Evolutionary conservation across 1,284 basidiomycete genomes (phyloP).

Genomic region (Ustanciosporium gigantosporum): DNA sequence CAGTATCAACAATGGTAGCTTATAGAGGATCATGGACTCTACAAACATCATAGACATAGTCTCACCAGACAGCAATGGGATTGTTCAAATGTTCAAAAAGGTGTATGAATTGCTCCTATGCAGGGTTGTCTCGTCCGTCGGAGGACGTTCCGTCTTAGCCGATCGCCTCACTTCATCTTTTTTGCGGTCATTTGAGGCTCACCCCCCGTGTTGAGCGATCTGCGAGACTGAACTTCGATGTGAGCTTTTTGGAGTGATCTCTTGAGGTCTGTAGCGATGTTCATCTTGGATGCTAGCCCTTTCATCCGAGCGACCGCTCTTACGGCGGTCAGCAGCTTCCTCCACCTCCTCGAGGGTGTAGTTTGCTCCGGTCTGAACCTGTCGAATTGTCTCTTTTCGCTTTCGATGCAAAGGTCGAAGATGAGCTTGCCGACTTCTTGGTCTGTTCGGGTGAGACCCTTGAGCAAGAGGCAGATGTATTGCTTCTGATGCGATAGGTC

Average conservation of each 20-base stretch:
- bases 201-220: constrained; percentile 2
- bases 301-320: constrained; percentile 21
- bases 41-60: too few relatives aligned
- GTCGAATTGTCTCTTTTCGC: background rate
- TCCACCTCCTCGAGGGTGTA: constrained; percentile 6
- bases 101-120: too few relatives aligned
- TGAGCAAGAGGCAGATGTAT: constrained; percentile 31
- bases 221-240: constrained; percentile 11
- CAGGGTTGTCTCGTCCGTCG: too few relatives aligned
- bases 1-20: too few relatives aligned
- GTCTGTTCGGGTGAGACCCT: constrained; percentile 18
- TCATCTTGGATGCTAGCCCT: constrained; percentile 6
- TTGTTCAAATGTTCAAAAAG: too few relatives aligned
- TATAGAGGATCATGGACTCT: too few relatives aligned
- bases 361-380: background rate
- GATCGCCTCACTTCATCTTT: too few relatives aligned
- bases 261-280: constrained; percentile 10
- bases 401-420: constrained; percentile 15
- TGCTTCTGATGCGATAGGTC: constrained; percentile 81
- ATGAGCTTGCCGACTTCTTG: constrained; percentile 15
- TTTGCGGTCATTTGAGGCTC: too few relatives aligned
- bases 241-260: constrained; percentile 17
- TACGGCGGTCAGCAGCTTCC: constrained; percentile 15
- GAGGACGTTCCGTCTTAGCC: too few relatives aligned
- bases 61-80: too few relatives aligned